Conservation (phyloP, 2,329 filamentous ascomycete species). For the Pestalotiopsis sp. region DNA sequence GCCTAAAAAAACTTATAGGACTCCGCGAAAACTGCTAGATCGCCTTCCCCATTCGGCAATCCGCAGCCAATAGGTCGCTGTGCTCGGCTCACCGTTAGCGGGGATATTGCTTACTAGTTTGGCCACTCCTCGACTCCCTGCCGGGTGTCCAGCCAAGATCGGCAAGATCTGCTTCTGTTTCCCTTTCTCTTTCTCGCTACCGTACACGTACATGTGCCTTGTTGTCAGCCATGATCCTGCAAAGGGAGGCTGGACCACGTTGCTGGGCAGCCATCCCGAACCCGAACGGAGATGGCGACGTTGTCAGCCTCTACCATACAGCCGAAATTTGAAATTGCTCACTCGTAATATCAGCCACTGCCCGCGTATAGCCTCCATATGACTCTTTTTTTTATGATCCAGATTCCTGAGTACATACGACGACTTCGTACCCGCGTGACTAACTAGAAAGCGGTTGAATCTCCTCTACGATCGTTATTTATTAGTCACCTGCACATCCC, state of each 20-base stretch:
- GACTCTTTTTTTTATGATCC: not conserved
- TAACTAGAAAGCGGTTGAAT: not conserved
- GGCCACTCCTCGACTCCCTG: not conserved
- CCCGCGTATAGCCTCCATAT: not conserved
- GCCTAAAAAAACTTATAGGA: not conserved
- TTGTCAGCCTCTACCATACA: not conserved
- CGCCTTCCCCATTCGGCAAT: slow-evolving; percentile 7
- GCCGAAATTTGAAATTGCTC: not conserved
- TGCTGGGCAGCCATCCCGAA: not conserved
- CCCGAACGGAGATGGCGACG: not conserved
- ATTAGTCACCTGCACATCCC: not conserved
- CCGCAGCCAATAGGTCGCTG: not conserved
- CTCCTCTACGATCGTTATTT: not conserved
- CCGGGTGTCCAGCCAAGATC: not conserved
- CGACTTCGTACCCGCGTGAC: not conserved
- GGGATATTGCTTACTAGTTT: not conserved
- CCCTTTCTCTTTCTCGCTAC: not conserved
- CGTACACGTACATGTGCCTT: not conserved
- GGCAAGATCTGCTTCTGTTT: not conserved
- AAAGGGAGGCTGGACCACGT: not conserved
- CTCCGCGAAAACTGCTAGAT: not conserved
- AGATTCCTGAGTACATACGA: not conserved
- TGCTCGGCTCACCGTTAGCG: not conserved
- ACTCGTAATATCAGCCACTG: not conserved
- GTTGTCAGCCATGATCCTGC: slow-evolving; percentile 1